Base-by-base conservation (phyloP, 1,284 basidiomycete genomes). In the Thecaphora thlaspeos region DNA sequence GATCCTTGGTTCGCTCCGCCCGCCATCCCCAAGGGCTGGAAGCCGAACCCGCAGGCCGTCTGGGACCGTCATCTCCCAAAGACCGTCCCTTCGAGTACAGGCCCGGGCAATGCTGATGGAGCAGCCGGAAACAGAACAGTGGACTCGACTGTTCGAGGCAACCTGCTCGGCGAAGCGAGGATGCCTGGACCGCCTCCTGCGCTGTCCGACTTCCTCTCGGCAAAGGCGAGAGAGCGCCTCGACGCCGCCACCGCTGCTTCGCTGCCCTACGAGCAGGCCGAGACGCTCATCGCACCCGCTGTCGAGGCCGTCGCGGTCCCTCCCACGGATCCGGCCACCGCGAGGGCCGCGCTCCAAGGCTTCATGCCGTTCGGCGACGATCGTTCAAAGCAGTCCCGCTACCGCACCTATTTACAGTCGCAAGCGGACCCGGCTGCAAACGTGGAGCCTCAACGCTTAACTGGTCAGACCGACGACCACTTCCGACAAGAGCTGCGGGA, bases 121-220 rank as follows among this genome's bases (percentile, higher is more conserved):
- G 17, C 3, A 11, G 11, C 32, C 4, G 7, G 10, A 17, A 34
- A 17, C 7, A 30, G 28, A 14, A 15, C 28, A 7, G 46, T 36
- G n/a, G 22, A 24, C 11, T 3, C 57, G 2, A 36, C 55, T 3
- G 66, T 94, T 87, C 84, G 94, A 44, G 93, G 91, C 24, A 79
- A 82, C 2, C 81, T 89, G 9, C 82, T 98, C 0, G 93, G 94
- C 43, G 94, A 97, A 79, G 83, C 83, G 0, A 84, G 84, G 4
- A 81, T 88, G 7, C 84, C 86, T 2, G 81, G 85, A 2, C 85
- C 85, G 36, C 83, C 86, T 1, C 86, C 85, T 0, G 94, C 91
- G 0, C 85, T 98, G 3, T 93, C 93, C 71, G 91, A 96, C 43
- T 97, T 88, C 77, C 86, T 97, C 73, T 92, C 91, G 0, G 85